These are phyloP conservation scores for Stramenopiles sp. DNA, from an alignment of 352 stramenopile species.

Conservation along the genomic window DNA sequence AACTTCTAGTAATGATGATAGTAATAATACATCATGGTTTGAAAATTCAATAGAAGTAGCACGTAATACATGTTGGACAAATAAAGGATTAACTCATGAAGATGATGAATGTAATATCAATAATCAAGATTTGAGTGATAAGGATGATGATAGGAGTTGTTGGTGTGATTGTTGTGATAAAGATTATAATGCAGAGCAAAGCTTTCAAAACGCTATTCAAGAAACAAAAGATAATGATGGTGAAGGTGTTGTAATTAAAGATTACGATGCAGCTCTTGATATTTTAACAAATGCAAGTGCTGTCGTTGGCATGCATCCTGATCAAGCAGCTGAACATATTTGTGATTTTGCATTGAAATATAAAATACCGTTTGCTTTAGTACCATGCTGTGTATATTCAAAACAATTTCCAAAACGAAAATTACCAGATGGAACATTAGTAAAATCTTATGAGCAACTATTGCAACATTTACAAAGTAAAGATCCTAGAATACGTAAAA, in stretches of 20 bases:
- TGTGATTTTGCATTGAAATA: constrained; percentile 63
- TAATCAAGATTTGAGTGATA: not conserved
- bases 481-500: not conserved
- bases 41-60: not conserved
- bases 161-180: too few species aligned
- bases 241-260: not conserved
- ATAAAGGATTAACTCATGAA: not conserved
- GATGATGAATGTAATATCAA: not conserved
- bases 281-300: not conserved
- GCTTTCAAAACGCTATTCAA: not conserved
- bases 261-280: not conserved
- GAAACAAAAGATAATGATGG: not conserved
- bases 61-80: not conserved
- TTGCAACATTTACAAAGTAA: constrained; percentile 35
- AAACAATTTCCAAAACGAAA: constrained; percentile 56
- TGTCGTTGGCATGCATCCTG: constrained; percentile 5
- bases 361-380: constrained; percentile 75
- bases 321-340: constrained; percentile 68
- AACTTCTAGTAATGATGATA: not conserved
- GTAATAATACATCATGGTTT: not conserved
- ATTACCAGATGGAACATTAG: constrained; percentile 23
- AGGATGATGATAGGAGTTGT: not conserved
- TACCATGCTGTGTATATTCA: constrained; percentile 86
- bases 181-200: too few species aligned
- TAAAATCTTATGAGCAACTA: constrained; percentile 48